A percentile compares a stretch with the other conserved stretches of the same genome.
Conservation (phyloP, 208 protist genomes). For the Trypanosoma platydactyli region DNA sequence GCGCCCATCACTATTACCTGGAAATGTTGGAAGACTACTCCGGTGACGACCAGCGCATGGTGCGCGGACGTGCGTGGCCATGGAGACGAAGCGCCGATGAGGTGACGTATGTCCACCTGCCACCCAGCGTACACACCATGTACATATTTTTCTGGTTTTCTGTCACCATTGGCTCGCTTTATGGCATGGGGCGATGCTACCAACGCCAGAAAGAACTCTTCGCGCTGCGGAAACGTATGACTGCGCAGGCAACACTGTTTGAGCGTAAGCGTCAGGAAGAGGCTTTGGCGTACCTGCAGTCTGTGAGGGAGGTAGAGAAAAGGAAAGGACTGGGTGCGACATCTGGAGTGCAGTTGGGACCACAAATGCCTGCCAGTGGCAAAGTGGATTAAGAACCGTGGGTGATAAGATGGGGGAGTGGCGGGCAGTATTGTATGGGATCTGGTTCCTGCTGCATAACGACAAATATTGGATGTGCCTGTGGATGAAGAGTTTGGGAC, state of each 20-base stretch:
- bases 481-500: not conserved
- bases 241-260: conserved; percentile 47
- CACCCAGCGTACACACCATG: conserved; percentile 84
- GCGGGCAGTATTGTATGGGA: not conserved
- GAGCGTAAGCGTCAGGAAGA: conserved; percentile 65
- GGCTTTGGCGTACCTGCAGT: conserved; percentile 64
- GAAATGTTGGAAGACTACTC: conserved; percentile 90
- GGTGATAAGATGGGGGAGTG: not conserved
- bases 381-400: not conserved
- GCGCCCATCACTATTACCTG: conserved; percentile 78
- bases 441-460: no score
- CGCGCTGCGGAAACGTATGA: conserved; percentile 50
- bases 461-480: no score
- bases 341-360: conserved; percentile 8
- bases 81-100: conserved; percentile 73
- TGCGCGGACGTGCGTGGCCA: conserved; percentile 74
- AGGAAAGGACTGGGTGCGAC: conserved; percentile 40
- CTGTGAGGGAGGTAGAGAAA: conserved; percentile 66
- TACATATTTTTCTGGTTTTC: conserved; percentile 88
- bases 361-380: conserved; percentile 6
- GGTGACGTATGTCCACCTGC: conserved; percentile 85
- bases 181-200: conserved; percentile 79
- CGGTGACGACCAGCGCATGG: conserved; percentile 84
- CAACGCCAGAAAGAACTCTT: conserved; percentile 73
- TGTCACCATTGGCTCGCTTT: conserved; percentile 70